These are phyloP conservation scores for Penicillium polonicum DNA, from an alignment of 2,329 filamentous ascomycete genomes.

Conservation along the genomic window DNA sequence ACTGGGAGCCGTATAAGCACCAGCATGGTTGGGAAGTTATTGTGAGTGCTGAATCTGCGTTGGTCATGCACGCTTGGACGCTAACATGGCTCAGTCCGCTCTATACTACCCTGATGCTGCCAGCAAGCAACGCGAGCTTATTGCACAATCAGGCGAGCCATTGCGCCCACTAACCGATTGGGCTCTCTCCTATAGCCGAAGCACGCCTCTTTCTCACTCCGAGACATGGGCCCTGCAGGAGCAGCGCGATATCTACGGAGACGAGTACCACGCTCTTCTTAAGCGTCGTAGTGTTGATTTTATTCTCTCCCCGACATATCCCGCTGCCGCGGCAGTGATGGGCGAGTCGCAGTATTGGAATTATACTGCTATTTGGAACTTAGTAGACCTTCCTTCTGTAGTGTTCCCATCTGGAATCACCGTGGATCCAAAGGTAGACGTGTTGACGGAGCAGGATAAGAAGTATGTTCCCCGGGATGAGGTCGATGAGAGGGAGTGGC, in stretches of 20 bases:
- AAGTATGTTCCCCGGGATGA: slow-evolving; percentile 26
- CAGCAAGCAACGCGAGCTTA: slow-evolving; percentile 28
- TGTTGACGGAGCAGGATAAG: slow-evolving; percentile 15
- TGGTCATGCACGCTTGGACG: slow-evolving; percentile 12
- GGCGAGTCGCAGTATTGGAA: slow-evolving; percentile 39
- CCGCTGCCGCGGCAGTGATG: slow-evolving; percentile 30
- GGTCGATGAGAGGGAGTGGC: slow-evolving; percentile 35
- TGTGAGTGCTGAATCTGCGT: slow-evolving; percentile 18
- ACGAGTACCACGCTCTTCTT: slow-evolving; percentile 35
- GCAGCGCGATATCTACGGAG: slow-evolving; percentile 30
- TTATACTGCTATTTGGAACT: slow-evolving; percentile 38
- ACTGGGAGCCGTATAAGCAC: slow-evolving; percentile 39
- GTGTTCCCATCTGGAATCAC: slow-evolving; percentile 32
- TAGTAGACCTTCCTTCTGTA: slow-evolving; percentile 31
- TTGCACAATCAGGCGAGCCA: slow-evolving; percentile 45
- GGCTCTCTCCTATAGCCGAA: slow-evolving; percentile 30
- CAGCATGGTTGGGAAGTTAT: slow-evolving; percentile 37
- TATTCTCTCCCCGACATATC: slow-evolving; percentile 32
- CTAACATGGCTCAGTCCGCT: slow-evolving; percentile 35
- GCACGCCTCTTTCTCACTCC: slow-evolving; percentile 24
- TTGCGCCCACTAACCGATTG: slow-evolving; percentile 47
- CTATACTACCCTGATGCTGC: slow-evolving; percentile 53
- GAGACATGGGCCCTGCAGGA: slow-evolving; percentile 32
- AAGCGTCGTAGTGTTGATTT: slow-evolving; percentile 33
- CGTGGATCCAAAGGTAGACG: slow-evolving; percentile 29